Base-by-base conservation (phyloP, 2,329 filamentous ascomycete genomes). In the Pyricularia sp. region DNA sequence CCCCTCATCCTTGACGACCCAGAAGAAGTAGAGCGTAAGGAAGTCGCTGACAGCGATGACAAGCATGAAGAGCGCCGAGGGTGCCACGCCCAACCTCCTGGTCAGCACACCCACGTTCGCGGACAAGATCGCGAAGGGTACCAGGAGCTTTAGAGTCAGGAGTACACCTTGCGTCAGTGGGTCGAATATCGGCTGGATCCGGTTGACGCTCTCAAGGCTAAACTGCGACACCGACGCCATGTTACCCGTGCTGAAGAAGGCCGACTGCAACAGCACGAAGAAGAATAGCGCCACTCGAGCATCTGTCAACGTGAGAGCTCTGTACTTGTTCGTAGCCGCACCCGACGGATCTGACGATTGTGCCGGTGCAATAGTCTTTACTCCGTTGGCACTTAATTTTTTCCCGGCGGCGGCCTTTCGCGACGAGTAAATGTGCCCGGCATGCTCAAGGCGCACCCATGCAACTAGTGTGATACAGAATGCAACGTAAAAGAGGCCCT, bases 161-260 rank as follows among this genome's bases (percentile, higher is more conserved):
- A 99, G 85, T 0, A 93, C 92, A 31, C 90, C 92, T 79, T 99
- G 96, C 1, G 90, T 91, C 77, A 98, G 96, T 12, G 95, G 95
- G 76, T 94, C 92, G 78, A 99, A 99, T 71, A 99, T 83, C 4
- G 95, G 95, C 66, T 98, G 85, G 7, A 99, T 87, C 2, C 95
- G 90, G 77, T 84, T 87, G 7, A 99, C 95, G 74, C 92, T 94
- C 70, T 98, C 95, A 59, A 99, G 83, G 71, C 92, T 96, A 81
- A 99, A 99, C 0, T 93, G 92, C 20, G 94, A 97, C 69, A 99
- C 81, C 0, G 94, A 97, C 0, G 95, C 95, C 69, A 99, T 88
- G 80, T 99, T 99, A 72, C 95, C 95, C 0, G 94, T 98, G 80
- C 90, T 92, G 85, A 98, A 99, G 80, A 99, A 99, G 67, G 91